Conservation (phyloP, 1,284 basidiomycete genomes). For the Ceratobasidium papillatum region DNA sequence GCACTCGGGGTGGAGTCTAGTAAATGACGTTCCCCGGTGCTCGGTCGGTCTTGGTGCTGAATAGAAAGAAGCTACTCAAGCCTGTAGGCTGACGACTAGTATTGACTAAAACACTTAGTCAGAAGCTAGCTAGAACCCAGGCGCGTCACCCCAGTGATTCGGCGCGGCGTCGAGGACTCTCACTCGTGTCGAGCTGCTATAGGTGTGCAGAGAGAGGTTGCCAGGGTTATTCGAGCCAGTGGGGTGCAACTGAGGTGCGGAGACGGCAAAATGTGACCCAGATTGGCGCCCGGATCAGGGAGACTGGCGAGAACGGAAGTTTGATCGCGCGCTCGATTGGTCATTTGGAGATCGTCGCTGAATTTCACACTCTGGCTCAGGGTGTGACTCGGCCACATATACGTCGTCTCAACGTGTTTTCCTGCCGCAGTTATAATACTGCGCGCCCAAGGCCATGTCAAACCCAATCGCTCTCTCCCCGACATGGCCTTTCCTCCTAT, state of each 20-base stretch:
- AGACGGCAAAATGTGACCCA: neutral
- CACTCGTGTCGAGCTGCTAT: neutral
- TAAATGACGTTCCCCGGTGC: neutral
- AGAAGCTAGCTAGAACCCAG: neutral
- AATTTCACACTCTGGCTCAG: constrained; percentile 9
- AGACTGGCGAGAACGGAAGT: neutral
- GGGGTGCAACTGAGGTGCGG: neutral
- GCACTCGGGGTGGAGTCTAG: neutral
- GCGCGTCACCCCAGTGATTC: neutral
- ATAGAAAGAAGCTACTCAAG: neutral
- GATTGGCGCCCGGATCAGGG: constrained; percentile 19
- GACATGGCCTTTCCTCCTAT: constrained; percentile 25
- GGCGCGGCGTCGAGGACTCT: too few relatives aligned
- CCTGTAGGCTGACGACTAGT: neutral
- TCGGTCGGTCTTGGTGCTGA: neutral
- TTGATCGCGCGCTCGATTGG: constrained; percentile 13
- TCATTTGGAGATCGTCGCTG: neutral
- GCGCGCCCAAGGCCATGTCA: neutral
- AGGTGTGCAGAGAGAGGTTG: neutral
- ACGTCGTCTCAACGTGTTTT: neutral
- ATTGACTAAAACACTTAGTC: neutral
- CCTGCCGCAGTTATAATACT: neutral
- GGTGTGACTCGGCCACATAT: constrained; percentile 7
- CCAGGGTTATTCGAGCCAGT: neutral
- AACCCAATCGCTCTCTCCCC: neutral